Base-by-base conservation (phyloP, 78 protist genomes). In the Bigelowiella natans region DNA sequence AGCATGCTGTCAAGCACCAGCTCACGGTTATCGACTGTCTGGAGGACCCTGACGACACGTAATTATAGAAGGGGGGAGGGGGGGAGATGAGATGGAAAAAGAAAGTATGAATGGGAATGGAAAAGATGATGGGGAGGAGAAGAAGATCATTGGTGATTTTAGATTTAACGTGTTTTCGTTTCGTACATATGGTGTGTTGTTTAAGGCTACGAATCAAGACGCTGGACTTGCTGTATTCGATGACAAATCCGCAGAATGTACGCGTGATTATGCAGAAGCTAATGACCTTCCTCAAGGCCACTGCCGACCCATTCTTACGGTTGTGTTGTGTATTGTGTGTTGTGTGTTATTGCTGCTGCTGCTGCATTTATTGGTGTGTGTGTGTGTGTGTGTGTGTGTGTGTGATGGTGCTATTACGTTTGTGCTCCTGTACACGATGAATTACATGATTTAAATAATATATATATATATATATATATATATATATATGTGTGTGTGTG, bases 1-100 rank as follows among this genome's bases (percentile, higher is more conserved):
- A 64, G 91, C 86, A 89, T 34, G 98, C 97, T 3, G 64, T 82
- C 0, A 91, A 83, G 29, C 97, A 96, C 90, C 97, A 96, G 91
- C 26, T 94, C 85, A 93, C 91, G 3, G 98, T 97, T 37, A 93
- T 97, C 36, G 98, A 96, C 31, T 96, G 97, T 86, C 92, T 97
- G 3, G 99, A 97, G 37, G 95, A 95, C 40, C 39, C 39, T 26
- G 98, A 28, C 31, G 11, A 28, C 3, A 83, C 29, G 7, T 83
- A 28, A 51, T 51, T 51, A 18, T 51, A 28, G 82, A 28, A 28
- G 82, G 11, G 34, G 82, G 11, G 11, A 18, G 11, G 11, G 82
- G 11, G 34, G 82, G 11, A 28, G 82, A 28, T 51, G 82, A 28
- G 34, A 18, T 51, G 11, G 82, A 28, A 28, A 18, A 28, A 18